These are phyloP conservation scores for Prunus davidiana DNA, from an alignment of 306 rosid genomes.

Conservation along the genomic window DNA sequence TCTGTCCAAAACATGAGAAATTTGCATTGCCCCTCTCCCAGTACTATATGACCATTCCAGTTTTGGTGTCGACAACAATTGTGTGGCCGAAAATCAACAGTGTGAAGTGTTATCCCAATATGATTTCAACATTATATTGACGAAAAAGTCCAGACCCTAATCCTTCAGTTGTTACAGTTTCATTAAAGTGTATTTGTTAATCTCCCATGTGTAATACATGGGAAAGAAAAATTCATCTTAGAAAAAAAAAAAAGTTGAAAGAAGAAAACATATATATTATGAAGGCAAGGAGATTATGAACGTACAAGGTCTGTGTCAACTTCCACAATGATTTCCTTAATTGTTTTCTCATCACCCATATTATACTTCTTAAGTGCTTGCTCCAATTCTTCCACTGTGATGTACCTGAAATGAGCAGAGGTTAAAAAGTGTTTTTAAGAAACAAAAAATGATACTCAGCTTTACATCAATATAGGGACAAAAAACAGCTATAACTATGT, in stretches of 20 bases:
- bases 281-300: slow-evolving; percentile 19
- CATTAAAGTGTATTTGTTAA: background rate
- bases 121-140: background rate
- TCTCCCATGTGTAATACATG: background rate
- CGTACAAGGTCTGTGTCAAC: slow-evolving; percentile 83
- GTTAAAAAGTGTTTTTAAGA: background rate
- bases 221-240: background rate
- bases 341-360: slow-evolving; percentile 89
- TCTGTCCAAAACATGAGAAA: background rate
- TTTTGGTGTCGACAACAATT: background rate
- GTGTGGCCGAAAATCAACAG: background rate
- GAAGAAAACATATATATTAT: background rate
- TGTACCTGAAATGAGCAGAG: slow-evolving; percentile 49
- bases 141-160: background rate
- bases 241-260: background rate
- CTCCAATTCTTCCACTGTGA: slow-evolving; percentile 88
- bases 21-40: background rate
- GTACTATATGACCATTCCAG: background rate
- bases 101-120: background rate
- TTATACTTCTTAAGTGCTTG: slow-evolving; percentile 83
- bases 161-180: background rate
- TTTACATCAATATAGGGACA: background rate
- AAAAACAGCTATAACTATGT: background rate
- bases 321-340: slow-evolving; percentile 93
- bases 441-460: background rate